Percentiles rank a stretch among this genome's conserved stretches.
Evolutionary conservation across 1,284 basidiomycete species (phyloP).

Genomic region (Violaceomyces palustris): DNA sequence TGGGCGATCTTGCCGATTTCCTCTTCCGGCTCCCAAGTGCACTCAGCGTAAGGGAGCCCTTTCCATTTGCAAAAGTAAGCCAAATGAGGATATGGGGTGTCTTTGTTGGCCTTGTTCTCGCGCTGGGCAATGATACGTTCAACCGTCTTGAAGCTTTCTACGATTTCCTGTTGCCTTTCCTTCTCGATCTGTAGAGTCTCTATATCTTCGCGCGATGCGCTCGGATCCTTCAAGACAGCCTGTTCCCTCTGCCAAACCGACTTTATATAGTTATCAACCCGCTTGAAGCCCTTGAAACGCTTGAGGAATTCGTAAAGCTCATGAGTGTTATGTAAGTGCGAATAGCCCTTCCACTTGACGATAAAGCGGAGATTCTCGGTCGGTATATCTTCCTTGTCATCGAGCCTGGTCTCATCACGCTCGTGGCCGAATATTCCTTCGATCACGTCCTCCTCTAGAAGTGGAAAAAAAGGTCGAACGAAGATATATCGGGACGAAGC

Average conservation of each 20-base stretch:
- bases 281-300: slow-evolving; percentile 86
- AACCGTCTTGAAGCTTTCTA: slow-evolving; percentile 84
- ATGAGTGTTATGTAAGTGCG: slow-evolving; percentile 73
- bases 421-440: slow-evolving; percentile 55
- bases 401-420: slow-evolving; percentile 43
- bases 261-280: slow-evolving; percentile 98
- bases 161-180: slow-evolving; percentile 80
- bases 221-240: slow-evolving; percentile 64
- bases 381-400: slow-evolving; percentile 53
- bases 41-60: slow-evolving; percentile 86
- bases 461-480: too few relatives aligned
- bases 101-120: slow-evolving; percentile 61
- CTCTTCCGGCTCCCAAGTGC: slow-evolving; percentile 81
- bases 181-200: slow-evolving; percentile 76
- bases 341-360: slow-evolving; percentile 56
- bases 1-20: slow-evolving; percentile 64
- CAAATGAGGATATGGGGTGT: slow-evolving; percentile 59
- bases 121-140: slow-evolving; percentile 86
- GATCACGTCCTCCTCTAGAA: slow-evolving; percentile 54
- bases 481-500: too few relatives aligned
- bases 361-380: slow-evolving; percentile 54
- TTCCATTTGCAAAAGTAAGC: slow-evolving; percentile 99
- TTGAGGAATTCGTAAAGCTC: slow-evolving; percentile 87
- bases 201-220: slow-evolving; percentile 76
- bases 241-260: slow-evolving; percentile 67